Percentiles rank a stretch among this genome's conserved stretches.
These are phyloP conservation scores for Leccinellum rugosiceps DNA, from an alignment of 768 basidiomycete species.

Conservation along the genomic window DNA sequence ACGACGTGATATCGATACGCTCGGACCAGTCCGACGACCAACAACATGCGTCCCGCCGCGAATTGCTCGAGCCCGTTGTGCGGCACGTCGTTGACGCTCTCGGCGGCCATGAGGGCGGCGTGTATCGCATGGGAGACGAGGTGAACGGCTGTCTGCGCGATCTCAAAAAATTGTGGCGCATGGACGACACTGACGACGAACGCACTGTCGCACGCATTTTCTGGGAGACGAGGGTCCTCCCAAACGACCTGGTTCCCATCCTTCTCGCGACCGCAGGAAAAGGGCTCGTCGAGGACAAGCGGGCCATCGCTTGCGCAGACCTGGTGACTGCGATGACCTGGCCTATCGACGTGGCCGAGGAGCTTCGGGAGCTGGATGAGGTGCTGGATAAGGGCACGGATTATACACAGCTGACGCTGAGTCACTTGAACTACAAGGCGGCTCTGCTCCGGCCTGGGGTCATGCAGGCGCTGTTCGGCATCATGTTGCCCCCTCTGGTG, in stretches of 20 bases:
- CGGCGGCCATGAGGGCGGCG: constrained; percentile 65
- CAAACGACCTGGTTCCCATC: constrained; percentile 86
- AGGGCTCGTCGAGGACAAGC: constrained; percentile 74
- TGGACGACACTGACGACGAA: constrained; percentile 96
- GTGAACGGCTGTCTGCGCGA: constrained; percentile 86
- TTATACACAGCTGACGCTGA: constrained; percentile 77
- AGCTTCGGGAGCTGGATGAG: constrained; percentile 87
- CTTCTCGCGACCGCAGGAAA: constrained; percentile 77
- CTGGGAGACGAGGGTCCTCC: constrained; percentile 80
- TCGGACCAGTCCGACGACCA: constrained; percentile 28
- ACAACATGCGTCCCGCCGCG: constrained; percentile 40
- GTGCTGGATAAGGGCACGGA: constrained; percentile 79
- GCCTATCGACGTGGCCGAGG: constrained; percentile 95
- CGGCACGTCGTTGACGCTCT: constrained; percentile 76
- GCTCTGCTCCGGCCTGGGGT: constrained; percentile 61
- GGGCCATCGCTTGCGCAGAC: constrained; percentile 81
- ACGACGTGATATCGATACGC: constrained; percentile 35
- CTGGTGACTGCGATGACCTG: constrained; percentile 97
- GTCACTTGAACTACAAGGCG: constrained; percentile 89
- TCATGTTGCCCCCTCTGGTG: constrained; percentile 76
- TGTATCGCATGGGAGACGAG: constrained; percentile 78
- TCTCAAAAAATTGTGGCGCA: constrained; percentile 92
- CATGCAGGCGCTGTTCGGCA: constrained; percentile 67
- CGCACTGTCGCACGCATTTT: constrained; percentile 93
- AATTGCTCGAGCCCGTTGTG: constrained; percentile 64